These are phyloP conservation scores for Heliophila coronopifolia DNA, from an alignment of 441 rosid genomes.

Conservation along the genomic window DNA sequence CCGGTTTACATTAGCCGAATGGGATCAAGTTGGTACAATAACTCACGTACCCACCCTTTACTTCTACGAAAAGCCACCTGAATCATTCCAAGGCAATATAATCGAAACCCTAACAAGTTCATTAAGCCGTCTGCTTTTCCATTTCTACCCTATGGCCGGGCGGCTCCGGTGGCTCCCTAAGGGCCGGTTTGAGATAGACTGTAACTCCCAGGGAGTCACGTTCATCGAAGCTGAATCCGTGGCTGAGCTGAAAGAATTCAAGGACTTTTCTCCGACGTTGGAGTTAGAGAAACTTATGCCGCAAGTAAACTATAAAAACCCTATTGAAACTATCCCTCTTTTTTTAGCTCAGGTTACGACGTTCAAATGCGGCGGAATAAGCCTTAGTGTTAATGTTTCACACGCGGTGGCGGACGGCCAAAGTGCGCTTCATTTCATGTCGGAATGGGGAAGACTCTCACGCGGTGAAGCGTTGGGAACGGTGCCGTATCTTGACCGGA, in stretches of 20 bases:
- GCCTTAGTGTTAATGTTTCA: slow-evolving; percentile 38
- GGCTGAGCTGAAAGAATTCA: slow-evolving; percentile 30
- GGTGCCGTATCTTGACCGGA: slow-evolving; percentile 35
- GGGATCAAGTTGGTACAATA: slow-evolving; percentile 44
- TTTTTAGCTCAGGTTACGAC: slow-evolving; percentile 45
- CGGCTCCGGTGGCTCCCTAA: slow-evolving; percentile 40
- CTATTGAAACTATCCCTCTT: slow-evolving; percentile 37
- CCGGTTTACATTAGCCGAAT: slow-evolving; percentile 36
- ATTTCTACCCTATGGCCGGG: slow-evolving; percentile 53
- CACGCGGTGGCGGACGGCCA: slow-evolving; percentile 52
- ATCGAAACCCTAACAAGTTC: slow-evolving; percentile 35
- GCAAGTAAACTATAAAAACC: slow-evolving; percentile 34
- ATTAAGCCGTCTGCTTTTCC: slow-evolving; percentile 33
- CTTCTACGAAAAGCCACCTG: slow-evolving; percentile 36
- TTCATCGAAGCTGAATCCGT: slow-evolving; percentile 43
- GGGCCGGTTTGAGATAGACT: slow-evolving; percentile 42
- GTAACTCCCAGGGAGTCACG: slow-evolving; percentile 38
- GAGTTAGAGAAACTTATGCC: slow-evolving; percentile 37
- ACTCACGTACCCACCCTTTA: slow-evolving; percentile 51
- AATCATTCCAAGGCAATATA: slow-evolving; percentile 22
- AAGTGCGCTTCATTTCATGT: slow-evolving; percentile 47
- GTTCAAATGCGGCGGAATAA: slow-evolving; percentile 49
- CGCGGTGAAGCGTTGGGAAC: slow-evolving; percentile 33
- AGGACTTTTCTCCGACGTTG: slow-evolving; percentile 34
- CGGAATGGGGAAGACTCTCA: slow-evolving; percentile 46